Percentiles rank a stretch among this genome's conserved stretches.
Evolutionary conservation across 108 stramenopile species (phyloP).

Genomic region (Conticribra weissflogii): DNA sequence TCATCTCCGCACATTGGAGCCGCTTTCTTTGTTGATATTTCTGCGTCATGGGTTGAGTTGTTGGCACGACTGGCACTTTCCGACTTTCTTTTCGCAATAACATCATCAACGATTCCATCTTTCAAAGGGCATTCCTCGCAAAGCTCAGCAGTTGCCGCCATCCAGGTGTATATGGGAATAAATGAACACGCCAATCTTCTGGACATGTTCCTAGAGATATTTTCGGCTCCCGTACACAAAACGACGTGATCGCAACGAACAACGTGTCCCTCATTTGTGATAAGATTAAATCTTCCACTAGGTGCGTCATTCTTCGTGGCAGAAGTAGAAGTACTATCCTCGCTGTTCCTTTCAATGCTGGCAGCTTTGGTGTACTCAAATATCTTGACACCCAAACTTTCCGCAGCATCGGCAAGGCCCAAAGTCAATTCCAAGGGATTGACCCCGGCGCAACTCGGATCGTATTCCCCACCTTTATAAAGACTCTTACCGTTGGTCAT

Average conservation of each 20-base stretch:
- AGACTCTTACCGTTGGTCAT: background rate
- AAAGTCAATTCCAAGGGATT: conserved; percentile 35
- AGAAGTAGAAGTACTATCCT: background rate
- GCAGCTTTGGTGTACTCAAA: conserved; percentile 25
- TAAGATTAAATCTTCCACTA: conserved; percentile 25
- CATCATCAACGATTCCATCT: conserved; percentile 1
- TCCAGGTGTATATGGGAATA: conserved; percentile 44
- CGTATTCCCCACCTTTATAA: conserved; percentile 40
- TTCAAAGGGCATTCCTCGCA: conserved; percentile 27
- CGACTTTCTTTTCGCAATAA: conserved; percentile 1
- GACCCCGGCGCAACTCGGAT: conserved; percentile 35
- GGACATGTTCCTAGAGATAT: conserved; percentile 5
- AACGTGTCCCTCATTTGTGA: conserved; percentile 20
- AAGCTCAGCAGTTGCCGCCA: conserved; percentile 38
- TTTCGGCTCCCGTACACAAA: conserved; percentile 39
- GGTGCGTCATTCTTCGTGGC: background rate
- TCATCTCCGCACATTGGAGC: conserved; percentile 42
- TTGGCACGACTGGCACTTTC: no score
- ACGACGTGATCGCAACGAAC: conserved; percentile 43
- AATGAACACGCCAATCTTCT: conserved; percentile 29
- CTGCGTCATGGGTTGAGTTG: background rate
- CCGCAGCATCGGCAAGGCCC: conserved; percentile 34
- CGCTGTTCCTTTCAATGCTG: conserved; percentile 13
- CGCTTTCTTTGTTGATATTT: background rate
- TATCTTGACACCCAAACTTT: conserved; percentile 36